Conservation (phyloP, 768 basidiomycete species). For the Lyophyllum decastes region DNA sequence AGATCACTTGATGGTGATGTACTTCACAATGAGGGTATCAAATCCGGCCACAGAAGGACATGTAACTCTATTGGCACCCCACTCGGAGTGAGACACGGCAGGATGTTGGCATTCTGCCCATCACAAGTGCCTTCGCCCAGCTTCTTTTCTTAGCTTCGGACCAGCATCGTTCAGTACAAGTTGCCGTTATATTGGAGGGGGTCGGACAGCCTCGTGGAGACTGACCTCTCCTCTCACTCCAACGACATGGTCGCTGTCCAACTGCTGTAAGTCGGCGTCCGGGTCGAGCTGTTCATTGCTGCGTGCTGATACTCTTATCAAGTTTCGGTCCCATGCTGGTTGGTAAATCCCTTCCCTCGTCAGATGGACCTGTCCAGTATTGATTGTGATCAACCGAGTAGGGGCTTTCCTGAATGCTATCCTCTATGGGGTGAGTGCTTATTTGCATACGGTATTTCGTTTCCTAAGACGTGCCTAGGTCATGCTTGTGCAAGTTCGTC, state of each 20-base stretch:
- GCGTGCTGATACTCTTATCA: constrained; percentile 8
- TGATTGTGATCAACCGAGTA: not conserved
- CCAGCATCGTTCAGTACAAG: not conserved
- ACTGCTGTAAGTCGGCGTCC: constrained; percentile 16
- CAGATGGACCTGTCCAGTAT: not conserved
- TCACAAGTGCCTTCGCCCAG: not conserved
- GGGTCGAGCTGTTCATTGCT: not conserved
- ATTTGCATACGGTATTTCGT: not conserved
- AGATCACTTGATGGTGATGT: constrained; percentile 1
- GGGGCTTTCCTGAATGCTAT: constrained; percentile 36
- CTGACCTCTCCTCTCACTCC: not conserved
- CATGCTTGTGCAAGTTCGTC: constrained; percentile 2
- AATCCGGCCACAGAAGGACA: not conserved
- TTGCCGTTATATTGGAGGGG: constrained; percentile 4
- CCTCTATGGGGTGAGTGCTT: constrained; percentile 42
- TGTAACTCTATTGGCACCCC: not conserved
- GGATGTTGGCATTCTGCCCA: constrained; percentile 2
- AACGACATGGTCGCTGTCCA: constrained; percentile 12
- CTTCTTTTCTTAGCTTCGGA: not conserved
- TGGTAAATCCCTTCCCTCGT: constrained; percentile 31
- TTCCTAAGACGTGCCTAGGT: not conserved
- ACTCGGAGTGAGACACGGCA: not conserved
- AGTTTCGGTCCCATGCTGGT: constrained; percentile 48
- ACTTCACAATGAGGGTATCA: not conserved
- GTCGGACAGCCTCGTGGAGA: not conserved